Conservation (phyloP, 2,329 filamentous ascomycete genomes). For the Geoglossum cookeanum region DNA sequence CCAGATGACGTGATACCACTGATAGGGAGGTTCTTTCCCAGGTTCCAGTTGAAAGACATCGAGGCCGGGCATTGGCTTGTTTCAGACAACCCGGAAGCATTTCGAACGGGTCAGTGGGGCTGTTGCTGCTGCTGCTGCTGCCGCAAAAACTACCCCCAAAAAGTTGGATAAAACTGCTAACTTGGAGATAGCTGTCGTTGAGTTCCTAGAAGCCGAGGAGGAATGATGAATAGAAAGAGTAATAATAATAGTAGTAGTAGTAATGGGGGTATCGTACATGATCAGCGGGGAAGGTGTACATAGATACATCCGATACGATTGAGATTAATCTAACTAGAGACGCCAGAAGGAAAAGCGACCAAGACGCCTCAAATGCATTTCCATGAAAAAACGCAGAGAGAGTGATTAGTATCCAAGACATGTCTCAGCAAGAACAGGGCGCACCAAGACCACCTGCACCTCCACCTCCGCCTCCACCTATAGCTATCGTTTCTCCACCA, state of each 20-base stretch:
- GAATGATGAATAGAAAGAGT: not conserved
- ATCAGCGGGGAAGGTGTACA: not conserved
- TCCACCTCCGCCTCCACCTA: constrained; percentile 6
- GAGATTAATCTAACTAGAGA: not conserved
- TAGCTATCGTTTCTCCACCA: constrained; percentile 5
- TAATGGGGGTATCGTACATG: not conserved
- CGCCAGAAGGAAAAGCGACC: not conserved
- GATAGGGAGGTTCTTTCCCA: constrained; percentile 66
- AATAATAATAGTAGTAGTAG: too few relatives aligned
- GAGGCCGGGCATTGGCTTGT: constrained; percentile 78
- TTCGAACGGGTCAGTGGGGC: constrained; percentile 42
- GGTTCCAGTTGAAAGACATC: constrained; percentile 52
- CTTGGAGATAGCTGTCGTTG: constrained; percentile 3
- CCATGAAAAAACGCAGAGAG: not conserved
- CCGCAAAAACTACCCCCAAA: too few relatives aligned
- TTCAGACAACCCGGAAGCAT: constrained; percentile 68
- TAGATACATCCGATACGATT: not conserved
- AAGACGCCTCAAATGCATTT: not conserved
- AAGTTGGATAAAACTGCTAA: not conserved
- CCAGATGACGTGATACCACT: constrained; percentile 63
- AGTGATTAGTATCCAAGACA: not conserved
- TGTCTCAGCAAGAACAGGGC: constrained; percentile 8
- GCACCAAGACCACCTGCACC: constrained; percentile 5
- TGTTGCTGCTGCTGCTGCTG: too few relatives aligned
- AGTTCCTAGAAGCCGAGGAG: constrained; percentile 1